Evolutionary conservation across 768 basidiomycete genomes (phyloP).

Genomic region (Lepiota subincarnata): DNA sequence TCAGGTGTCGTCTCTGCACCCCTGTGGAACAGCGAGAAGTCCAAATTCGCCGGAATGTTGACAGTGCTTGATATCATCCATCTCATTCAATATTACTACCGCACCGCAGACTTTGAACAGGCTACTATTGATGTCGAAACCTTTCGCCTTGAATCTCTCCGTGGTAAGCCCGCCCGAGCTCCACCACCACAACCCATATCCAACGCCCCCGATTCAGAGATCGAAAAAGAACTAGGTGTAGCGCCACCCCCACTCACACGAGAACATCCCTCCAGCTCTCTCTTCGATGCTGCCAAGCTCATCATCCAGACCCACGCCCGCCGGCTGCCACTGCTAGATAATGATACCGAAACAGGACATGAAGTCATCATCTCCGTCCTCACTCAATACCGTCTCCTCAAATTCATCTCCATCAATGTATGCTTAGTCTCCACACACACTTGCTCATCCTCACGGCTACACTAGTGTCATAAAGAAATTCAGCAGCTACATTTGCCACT

Average conservation of each 20-base stretch:
- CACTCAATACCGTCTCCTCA: constrained; percentile 96
- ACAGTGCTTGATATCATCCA: constrained; percentile 99
- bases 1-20: constrained; percentile 97
- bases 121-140: constrained; percentile 90
- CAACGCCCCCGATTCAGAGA: constrained; percentile 51
- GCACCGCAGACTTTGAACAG: constrained; percentile 77
- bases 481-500: constrained; percentile 75
- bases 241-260: constrained; percentile 86
- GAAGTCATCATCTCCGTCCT: constrained; percentile 95
- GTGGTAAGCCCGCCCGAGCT: constrained; percentile 54
- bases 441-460: background rate
- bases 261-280: constrained; percentile 82
- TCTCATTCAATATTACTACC: constrained; percentile 97
- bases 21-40: constrained; percentile 94
- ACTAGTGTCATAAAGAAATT: constrained; percentile 82
- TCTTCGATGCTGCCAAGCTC: constrained; percentile 86
- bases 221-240: constrained; percentile 89
- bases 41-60: constrained; percentile 95
- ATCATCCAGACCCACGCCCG: constrained; percentile 96
- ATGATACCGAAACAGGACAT: constrained; percentile 89
- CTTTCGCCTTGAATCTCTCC: constrained; percentile 80
- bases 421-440: constrained; percentile 19
- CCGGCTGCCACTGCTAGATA: constrained; percentile 88
- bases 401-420: constrained; percentile 97
- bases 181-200: constrained; percentile 4